These are phyloP conservation scores for Acer negundo DNA, from an alignment of 345 rosid genomes.

Conservation along the genomic window DNA sequence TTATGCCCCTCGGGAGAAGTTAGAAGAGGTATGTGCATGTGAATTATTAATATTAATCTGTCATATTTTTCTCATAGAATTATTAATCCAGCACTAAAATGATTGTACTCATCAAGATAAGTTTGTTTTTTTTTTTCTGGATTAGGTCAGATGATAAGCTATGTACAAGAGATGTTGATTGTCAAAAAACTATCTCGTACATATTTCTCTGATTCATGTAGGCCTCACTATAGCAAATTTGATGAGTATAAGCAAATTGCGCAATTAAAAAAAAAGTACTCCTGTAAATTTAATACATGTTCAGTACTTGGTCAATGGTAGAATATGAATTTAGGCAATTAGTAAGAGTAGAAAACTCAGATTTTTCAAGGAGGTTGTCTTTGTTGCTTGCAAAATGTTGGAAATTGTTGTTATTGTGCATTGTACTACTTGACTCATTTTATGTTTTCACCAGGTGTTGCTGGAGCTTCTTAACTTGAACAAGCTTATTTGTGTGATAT, in stretches of 20 bases:
- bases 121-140: background rate
- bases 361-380: background rate
- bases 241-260: background rate
- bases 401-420: background rate
- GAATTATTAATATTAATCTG: background rate
- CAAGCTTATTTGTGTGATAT: background rate
- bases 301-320: background rate
- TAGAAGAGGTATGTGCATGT: constrained; percentile 59
- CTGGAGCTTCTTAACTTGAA: background rate
- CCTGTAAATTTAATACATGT: background rate
- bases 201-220: background rate
- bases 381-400: background rate
- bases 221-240: background rate
- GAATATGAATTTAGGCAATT: constrained; percentile 2
- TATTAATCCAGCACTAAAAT: background rate
- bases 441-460: background rate
- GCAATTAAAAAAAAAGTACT: background rate
- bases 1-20: constrained; percentile 76
- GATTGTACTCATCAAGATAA: background rate
- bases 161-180: background rate
- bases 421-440: background rate
- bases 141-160: background rate
- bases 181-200: background rate
- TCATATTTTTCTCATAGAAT: constrained; percentile 9
- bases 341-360: background rate